Base-by-base conservation (phyloP, 2,329 filamentous ascomycete species). In the Fusarium aywerte region DNA sequence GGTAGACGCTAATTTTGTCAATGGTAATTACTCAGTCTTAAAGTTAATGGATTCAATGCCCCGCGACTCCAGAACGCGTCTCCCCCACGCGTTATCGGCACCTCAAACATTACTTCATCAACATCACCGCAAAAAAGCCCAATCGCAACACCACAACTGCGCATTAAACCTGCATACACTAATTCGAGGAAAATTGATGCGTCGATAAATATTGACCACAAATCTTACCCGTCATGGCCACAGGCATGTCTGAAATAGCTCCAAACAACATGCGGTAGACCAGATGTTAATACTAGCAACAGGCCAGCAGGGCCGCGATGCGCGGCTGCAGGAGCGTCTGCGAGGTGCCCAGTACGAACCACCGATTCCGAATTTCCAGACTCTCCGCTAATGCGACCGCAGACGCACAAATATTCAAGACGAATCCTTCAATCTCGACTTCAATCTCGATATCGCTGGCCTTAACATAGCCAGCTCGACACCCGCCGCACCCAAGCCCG, bases 311-410 rank as follows among this genome's bases (percentile, higher is more conserved):
- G 84, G 82, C 73, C 86, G 87, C 69, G 85, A 87, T 69, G 86
- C 88, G 74, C 86, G 87, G 73, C 83, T 89, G 79, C 86, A 87
- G 65, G 83, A 88, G 78, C 87, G 88, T 74, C 84, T 90, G 74
- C 87, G 88, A 64, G 88, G 88, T 63, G 87, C 87, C 39, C 85
- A 87, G 87, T 89, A 81, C 68, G 84, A 76, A 13, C 3, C 15
- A 39, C 3, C 8, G 1, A 3, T 7, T 11, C 11, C 3, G 3
- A 3, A 18, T 0, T 4, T 4, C 3, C 2, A 15, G 0, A 4
- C 2, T 3, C 2, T 16, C 36, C 39, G 25, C 48, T 61, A 42
- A 58, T 45, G 32, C 68, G 43, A 25, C 40, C 16, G 1, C 7
- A 87, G 84, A 68, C 82, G 83, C 68, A 83, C 85, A 58, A 83